Percentiles rank a stretch among this genome's conserved stretches.
Conservation (phyloP, 305 asterid species). For the Solanum hybrid region DNA sequence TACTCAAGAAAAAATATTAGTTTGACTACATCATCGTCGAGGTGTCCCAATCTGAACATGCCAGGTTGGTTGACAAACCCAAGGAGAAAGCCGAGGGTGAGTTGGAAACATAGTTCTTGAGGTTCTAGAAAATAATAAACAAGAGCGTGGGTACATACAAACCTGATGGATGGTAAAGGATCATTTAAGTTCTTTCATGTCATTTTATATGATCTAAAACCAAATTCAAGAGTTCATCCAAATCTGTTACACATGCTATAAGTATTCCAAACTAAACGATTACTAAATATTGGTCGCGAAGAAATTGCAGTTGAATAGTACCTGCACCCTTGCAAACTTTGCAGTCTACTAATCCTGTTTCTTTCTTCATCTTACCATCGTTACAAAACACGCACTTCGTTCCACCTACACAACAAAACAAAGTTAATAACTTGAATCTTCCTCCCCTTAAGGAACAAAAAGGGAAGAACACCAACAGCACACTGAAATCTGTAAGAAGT, state of each 20-base stretch:
- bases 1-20: background rate
- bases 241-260: background rate
- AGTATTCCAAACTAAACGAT: background rate
- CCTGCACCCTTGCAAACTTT: conserved; percentile 97
- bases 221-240: background rate
- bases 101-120: background rate
- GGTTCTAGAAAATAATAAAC: background rate
- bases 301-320: conserved; percentile 5
- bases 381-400: conserved; percentile 83
- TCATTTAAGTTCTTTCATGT: background rate
- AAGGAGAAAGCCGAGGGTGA: background rate
- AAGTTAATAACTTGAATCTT: background rate
- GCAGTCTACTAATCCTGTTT: conserved; percentile 73
- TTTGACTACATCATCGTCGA: background rate
- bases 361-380: conserved; percentile 86
- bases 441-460: background rate
- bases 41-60: background rate
- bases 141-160: background rate
- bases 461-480: background rate
- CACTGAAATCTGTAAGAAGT: background rate
- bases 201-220: background rate
- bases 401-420: conserved; percentile 50
- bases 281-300: background rate
- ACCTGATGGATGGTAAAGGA: background rate
- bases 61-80: background rate